Evolutionary conservation across 1,139 yeast genomes (phyloP), one percentile per base, ranked within the genome.

Genomic region (Saccharomyces hybrid): DNA sequence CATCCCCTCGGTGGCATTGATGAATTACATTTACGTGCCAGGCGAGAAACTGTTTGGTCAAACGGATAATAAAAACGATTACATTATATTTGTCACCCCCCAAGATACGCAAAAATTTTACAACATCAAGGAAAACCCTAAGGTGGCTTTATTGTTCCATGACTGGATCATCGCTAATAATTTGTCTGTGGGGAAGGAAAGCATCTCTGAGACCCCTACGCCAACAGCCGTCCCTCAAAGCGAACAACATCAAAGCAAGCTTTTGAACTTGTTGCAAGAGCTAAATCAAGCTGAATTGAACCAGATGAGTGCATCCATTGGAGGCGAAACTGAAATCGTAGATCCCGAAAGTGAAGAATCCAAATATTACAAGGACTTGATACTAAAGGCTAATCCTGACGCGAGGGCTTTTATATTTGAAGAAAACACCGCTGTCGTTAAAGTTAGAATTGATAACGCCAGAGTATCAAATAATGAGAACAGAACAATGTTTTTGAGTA

Each of bases 401-500:
- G 96, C 93, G 23, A 78, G 80, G 58, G 79, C 80, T 31, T 93
- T 85, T 66, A 81, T 88, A 54, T 78, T 77, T 51, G 81, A 81
- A 51, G 86, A 80, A 23, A 79, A 83, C 53, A 80, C 78, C 55
- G 88, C 84, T 0, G 78, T 89, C 54, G 74, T 90, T 19, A 74
- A 87, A 55, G 83, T 90, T 47, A 78, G 77, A 60, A 76, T 90
- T 51, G 77, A 75, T 46, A 77, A 79, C 44, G 90, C 89, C 41
- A 86, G 85, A 65, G 88, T 89, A n/a, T 87, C 95, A 8, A 97
- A 90, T 65, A 79, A 83, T 14, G 81, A 84, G 53, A 84, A 88
- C 71, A 82, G 87, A 51, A 69, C 73, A 8, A 62, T 58, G 80
- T 86, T 32, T 74, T 76, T 54, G 74, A 77, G 60, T n/a, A n/a